Evolutionary conservation across 495 filamentous ascomycete species (phyloP), one percentile per base, ranked within the genome.

Genomic region (Trichoderma virens): DNA sequence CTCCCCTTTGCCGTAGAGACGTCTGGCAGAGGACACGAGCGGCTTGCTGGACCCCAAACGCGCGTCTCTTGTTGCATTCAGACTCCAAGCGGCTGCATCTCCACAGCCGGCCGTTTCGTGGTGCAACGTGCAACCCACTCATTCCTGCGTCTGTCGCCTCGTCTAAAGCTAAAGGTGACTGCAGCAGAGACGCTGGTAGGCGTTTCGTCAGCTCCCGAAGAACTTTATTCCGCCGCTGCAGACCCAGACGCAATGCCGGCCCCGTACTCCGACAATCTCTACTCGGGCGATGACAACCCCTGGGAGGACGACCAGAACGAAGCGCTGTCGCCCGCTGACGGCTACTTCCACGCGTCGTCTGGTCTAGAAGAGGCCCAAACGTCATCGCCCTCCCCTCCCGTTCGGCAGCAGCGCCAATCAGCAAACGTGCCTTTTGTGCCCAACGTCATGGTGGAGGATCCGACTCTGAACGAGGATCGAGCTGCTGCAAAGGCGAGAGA

Each of bases 241-340:
- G 56, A 31, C 9, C 20, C 23, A 11, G 27, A n/a, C 35, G 63
- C 60, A 32, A 69, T 66, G 63, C 18, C 20, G 60, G 73, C 71
- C 65, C 76, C 78, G 1, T 79, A 79, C 68, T 77, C 78, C 11
- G 79, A 80, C 69, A 73, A 79, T 62, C 67, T 80, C 65, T 77
- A 76, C 68, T 77, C 75, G 54, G 77, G 70, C 66, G 71, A 75
- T 61, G 67, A 66, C 8, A 34, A 64, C 11, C 61, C 38, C 63
- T 23, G 41, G 41, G 39, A 43, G 25, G 64, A n/a, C 20, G 47
- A 61, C 6, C 62, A 60, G 13, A 62, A 69, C 51, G 68, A 65
- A 30, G 69, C 71, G 43, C 65, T 79, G 47, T 77, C 76, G 32
- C 77, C 77, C 18, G 70, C 75, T 1, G 75, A 81, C 30, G 77